A percentile compares a stretch with the other conserved stretches of the same genome.
These are phyloP conservation scores for Xylaria sp. DNA, from an alignment of 2,329 filamentous ascomycete genomes.

Conservation along the genomic window DNA sequence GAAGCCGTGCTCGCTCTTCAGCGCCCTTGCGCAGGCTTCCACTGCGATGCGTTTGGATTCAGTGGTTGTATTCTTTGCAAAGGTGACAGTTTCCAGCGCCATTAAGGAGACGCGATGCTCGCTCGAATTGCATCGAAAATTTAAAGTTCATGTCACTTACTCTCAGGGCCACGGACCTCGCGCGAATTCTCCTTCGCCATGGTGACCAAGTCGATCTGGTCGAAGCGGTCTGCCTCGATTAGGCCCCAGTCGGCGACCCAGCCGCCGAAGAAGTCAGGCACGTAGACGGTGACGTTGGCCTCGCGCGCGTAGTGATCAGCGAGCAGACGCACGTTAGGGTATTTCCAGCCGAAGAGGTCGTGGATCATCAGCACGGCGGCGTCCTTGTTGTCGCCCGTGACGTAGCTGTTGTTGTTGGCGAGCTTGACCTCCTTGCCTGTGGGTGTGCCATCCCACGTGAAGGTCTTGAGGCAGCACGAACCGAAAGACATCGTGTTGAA, in stretches of 20 bases:
- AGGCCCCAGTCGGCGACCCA: slow-evolving; percentile 47
- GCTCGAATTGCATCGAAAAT: neutral
- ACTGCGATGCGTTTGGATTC: slow-evolving; percentile 37
- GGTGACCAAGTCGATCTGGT: slow-evolving; percentile 51
- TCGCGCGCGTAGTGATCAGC: slow-evolving; percentile 60
- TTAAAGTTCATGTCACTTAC: slow-evolving; percentile 28
- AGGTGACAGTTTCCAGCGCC: too few relatives aligned
- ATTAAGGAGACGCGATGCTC: neutral
- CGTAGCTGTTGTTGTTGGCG: slow-evolving; percentile 52
- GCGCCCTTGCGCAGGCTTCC: slow-evolving; percentile 48
- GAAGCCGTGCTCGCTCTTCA: slow-evolving; percentile 47
- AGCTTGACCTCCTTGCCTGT: slow-evolving; percentile 51
- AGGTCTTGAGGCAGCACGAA: slow-evolving; percentile 53
- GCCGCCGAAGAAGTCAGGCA: slow-evolving; percentile 53
- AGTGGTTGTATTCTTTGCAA: too few relatives aligned
- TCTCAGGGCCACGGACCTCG: slow-evolving; percentile 52
- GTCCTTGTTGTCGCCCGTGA: slow-evolving; percentile 48
- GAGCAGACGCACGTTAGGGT: slow-evolving; percentile 57
- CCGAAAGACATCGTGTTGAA: slow-evolving; percentile 27
- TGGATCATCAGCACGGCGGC: slow-evolving; percentile 53
- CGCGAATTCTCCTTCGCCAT: slow-evolving; percentile 53
- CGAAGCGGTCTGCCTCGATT: slow-evolving; percentile 44
- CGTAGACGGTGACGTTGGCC: slow-evolving; percentile 57
- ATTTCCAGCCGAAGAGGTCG: slow-evolving; percentile 58
- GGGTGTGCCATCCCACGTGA: slow-evolving; percentile 55